Percentiles rank a stretch among this genome's conserved stretches.
Evolutionary conservation across 805 yeast species (phyloP).

Genomic region (Candida sonorensis): DNA sequence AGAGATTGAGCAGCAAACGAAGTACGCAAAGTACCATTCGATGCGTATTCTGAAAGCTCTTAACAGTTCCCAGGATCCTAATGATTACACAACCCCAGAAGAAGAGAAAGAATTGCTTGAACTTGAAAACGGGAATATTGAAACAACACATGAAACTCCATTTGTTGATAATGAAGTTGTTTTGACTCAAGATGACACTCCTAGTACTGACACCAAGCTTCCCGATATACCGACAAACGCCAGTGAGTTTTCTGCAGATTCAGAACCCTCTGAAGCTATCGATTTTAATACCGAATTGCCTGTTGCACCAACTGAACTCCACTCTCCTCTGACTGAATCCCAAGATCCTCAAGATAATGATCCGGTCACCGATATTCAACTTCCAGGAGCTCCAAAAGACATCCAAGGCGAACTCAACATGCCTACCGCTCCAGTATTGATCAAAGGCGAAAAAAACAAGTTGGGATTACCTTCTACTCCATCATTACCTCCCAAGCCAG

Average conservation of each 20-base stretch:
- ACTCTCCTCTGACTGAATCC: conserved; percentile 4
- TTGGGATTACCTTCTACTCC: conserved; percentile 25
- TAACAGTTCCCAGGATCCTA: conserved; percentile 49
- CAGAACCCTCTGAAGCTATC: conserved; percentile 1
- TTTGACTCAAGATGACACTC: background rate
- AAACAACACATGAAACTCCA: background rate
- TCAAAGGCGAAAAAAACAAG: conserved; percentile 24
- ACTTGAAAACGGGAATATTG: conserved; percentile 6
- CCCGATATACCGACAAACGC: too few relatives aligned
- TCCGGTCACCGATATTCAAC: conserved; percentile 1
- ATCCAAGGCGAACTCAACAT: conserved; percentile 20
- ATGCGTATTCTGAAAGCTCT: conserved; percentile 46
- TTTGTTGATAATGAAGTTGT: conserved; percentile 1
- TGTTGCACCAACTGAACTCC: conserved; percentile 8
- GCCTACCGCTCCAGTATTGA: conserved; percentile 25
- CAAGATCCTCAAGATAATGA: background rate
- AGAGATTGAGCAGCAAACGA: conserved; percentile 32
- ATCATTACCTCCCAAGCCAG: conserved; percentile 10
- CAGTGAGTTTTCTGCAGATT: too few relatives aligned
- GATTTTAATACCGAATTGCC: conserved; percentile 7
- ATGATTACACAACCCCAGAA: conserved; percentile 41
- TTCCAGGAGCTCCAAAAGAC: conserved; percentile 12
- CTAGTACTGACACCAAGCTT: conserved; percentile 1
- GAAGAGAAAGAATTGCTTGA: conserved; percentile 24
- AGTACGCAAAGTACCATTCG: conserved; percentile 59